Conservation (phyloP, 495 filamentous ascomycete species). For the Schizothecium vesticola region DNA sequence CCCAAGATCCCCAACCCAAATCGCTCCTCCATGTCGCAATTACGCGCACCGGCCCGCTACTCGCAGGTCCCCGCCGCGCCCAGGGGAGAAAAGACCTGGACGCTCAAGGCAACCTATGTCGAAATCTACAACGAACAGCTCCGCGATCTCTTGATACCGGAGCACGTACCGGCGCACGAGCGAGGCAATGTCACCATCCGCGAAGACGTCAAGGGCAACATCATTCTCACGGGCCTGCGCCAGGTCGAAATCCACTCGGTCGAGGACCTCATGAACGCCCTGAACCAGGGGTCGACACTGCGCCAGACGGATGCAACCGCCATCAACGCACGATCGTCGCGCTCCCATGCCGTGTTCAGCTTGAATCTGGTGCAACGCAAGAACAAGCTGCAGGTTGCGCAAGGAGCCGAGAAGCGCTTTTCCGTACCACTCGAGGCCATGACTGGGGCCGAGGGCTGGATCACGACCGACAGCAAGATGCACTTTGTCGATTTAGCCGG, state of each 20-base stretch:
- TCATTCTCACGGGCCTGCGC: conserved; percentile 82
- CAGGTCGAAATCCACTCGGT: conserved; percentile 88
- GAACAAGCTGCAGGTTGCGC: conserved; percentile 49
- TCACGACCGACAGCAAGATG: conserved; percentile 95
- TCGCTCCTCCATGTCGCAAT: conserved; percentile 65
- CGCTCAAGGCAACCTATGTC: conserved; percentile 91
- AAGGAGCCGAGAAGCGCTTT: conserved; percentile 69
- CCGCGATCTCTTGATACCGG: conserved; percentile 82
- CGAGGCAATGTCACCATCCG: conserved; percentile 75
- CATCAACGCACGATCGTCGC: conserved; percentile 97
- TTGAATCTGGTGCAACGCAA: conserved; percentile 89
- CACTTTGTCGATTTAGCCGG: conserved; percentile 98
- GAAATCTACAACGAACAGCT: conserved; percentile 99
- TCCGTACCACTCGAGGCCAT: conserved; percentile 84
- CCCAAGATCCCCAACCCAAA: conserved; percentile 40
- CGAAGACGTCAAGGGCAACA: conserved; percentile 92
- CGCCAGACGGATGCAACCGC: conserved; percentile 98
- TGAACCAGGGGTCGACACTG: conserved; percentile 91
- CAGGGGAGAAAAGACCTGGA: conserved; percentile 73
- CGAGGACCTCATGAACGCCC: conserved; percentile 80
- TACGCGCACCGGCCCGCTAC: conserved; percentile 77
- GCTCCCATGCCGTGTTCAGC: conserved; percentile 96
- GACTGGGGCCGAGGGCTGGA: conserved; percentile 56
- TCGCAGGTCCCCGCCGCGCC: conserved; percentile 46
- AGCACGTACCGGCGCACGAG: conserved; percentile 62